phyloP scores from a whole-genome alignment of 2,329 filamentous ascomycete species.

The Leptographium procerum region DNA sequence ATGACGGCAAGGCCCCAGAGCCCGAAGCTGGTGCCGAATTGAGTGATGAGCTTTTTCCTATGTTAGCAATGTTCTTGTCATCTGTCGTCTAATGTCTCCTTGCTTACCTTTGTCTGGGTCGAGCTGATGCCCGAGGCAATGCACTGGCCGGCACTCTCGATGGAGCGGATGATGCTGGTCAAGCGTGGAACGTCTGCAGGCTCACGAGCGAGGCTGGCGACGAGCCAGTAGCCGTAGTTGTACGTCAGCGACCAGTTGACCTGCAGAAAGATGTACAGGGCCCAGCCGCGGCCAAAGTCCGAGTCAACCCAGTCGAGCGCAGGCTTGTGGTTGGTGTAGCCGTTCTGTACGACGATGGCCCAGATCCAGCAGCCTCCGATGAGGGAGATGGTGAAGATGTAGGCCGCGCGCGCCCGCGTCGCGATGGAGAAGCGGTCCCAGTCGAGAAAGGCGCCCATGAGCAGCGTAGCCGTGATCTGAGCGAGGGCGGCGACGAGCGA shows the following conservation, averaged over 20 bases:
- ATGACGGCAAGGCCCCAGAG: slow-evolving; percentile 1
- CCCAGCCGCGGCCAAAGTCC: slow-evolving; percentile 1
- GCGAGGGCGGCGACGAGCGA: slow-evolving; percentile 33
- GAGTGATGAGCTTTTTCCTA: background rate
- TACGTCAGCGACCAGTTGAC: background rate
- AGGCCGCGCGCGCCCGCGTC: background rate
- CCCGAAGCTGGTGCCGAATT: background rate
- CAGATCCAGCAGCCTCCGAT: slow-evolving; percentile 1
- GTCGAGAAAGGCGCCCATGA: slow-evolving; percentile 37
- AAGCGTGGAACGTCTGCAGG: background rate
- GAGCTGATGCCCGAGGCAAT: background rate
- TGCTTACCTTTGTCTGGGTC: background rate
- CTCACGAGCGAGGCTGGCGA: background rate
- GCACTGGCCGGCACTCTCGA: slow-evolving; percentile 1
- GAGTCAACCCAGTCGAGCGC: background rate
- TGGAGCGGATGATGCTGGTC: background rate
- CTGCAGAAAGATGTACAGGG: background rate
- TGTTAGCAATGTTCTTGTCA: too few relatives aligned
- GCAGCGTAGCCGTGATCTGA: slow-evolving; percentile 32
- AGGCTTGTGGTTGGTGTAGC: background rate
- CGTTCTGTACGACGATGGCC: background rate
- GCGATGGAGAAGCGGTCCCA: background rate
- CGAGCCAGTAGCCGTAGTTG: slow-evolving; percentile 3
- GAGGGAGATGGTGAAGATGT: background rate
- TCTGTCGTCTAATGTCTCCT: background rate